A percentile compares a stretch with the other conserved stretches of the same genome.
These are phyloP conservation scores for Stephania japonica DNA, from an alignment of 164 flowering plant species.

Conservation along the genomic window DNA sequence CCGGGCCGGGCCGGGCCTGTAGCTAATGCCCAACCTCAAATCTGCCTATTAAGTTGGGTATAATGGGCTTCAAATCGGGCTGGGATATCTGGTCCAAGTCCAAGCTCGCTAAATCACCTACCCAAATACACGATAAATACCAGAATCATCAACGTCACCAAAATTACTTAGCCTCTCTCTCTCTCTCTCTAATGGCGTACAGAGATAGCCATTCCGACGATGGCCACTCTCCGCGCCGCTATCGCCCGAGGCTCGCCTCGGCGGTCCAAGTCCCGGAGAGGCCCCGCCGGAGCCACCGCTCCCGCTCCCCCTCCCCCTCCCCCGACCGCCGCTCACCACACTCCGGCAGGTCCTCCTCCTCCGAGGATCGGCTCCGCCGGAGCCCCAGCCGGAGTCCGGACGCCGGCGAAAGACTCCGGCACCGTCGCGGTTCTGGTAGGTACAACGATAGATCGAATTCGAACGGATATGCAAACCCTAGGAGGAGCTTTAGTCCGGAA, in stretches of 20 bases:
- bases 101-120: no score
- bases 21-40: no score
- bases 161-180: not conserved
- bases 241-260: not conserved
- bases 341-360: constrained; percentile 15
- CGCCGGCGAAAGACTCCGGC: constrained; percentile 1
- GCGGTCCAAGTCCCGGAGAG: not conserved
- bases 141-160: not conserved
- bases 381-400: constrained; percentile 19
- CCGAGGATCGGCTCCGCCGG: constrained; percentile 12
- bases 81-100: no score
- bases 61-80: no score
- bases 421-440: constrained; percentile 14
- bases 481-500: constrained; percentile 22
- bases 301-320: not conserved
- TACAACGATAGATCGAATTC: constrained; percentile 20
- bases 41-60: no score
- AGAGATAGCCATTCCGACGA: not conserved
- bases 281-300: not conserved
- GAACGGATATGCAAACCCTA: constrained; percentile 20
- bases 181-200: not conserved
- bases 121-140: no score
- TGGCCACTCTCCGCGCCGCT: not conserved
- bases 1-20: no score
- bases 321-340: constrained; percentile 2